phyloP scores from a whole-genome alignment of 768 basidiomycete genomes.

The Mrakia frigida region DNA sequence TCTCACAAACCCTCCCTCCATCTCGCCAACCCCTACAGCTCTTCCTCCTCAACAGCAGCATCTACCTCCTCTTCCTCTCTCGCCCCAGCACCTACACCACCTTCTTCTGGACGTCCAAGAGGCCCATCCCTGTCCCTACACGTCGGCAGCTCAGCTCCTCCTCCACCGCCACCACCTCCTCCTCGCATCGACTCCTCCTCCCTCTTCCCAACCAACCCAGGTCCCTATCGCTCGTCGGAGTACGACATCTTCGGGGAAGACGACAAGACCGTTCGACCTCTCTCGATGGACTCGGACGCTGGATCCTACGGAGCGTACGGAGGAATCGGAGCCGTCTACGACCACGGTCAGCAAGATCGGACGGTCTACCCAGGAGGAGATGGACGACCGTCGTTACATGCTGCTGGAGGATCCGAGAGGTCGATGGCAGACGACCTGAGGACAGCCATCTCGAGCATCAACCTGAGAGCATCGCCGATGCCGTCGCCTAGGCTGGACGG shows the following conservation, averaged over 20 bases:
- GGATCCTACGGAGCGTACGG: conserved; percentile 18
- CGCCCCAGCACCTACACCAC: neutral
- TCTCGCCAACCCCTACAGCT: neutral
- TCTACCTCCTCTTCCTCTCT: neutral
- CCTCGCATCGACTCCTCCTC: conserved; percentile 32
- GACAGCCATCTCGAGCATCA: conserved; percentile 18
- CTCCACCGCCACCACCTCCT: conserved; percentile 14
- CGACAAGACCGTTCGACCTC: neutral
- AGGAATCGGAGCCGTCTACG: neutral
- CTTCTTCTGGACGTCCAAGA: neutral
- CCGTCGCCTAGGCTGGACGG: conserved; percentile 11
- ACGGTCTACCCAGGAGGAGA: conserved; percentile 5
- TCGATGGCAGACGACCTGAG: conserved; percentile 17
- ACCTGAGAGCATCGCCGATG: conserved; percentile 12
- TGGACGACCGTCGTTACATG: neutral
- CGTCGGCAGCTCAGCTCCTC: conserved; percentile 4
- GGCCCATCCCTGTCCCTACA: neutral
- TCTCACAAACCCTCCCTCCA: neutral
- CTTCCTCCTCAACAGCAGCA: neutral
- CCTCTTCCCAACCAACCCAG: conserved; percentile 21
- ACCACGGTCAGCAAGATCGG: neutral
- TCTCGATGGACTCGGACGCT: conserved; percentile 13
- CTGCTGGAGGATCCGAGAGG: neutral
- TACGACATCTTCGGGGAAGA: neutral
- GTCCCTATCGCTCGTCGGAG: conserved; percentile 6